Evolutionary conservation across 768 basidiomycete species (phyloP).

Genomic region (Termitomyces sp.): DNA sequence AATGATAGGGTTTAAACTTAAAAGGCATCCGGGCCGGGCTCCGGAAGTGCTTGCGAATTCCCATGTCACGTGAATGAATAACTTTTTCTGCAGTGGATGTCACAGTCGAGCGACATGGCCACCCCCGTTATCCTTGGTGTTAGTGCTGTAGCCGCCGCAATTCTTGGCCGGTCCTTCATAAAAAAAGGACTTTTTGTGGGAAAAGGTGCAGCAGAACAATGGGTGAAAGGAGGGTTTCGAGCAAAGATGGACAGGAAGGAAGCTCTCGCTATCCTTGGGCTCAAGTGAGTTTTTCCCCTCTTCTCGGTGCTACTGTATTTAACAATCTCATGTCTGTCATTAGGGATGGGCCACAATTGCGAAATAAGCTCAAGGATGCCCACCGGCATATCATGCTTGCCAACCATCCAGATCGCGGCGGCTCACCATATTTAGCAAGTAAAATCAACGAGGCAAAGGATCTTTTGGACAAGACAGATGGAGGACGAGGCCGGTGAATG

Average conservation of each 20-base stretch:
- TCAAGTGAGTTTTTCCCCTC: constrained; percentile 65
- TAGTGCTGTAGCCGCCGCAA: constrained; percentile 71
- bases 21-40: no score
- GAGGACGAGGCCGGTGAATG: constrained; percentile 33
- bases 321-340: background rate
- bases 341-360: constrained; percentile 81
- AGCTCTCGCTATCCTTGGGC: constrained; percentile 85
- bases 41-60: no score
- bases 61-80: constrained; percentile 6
- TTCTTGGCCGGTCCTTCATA: constrained; percentile 70
- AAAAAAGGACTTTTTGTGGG: constrained; percentile 59
- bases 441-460: constrained; percentile 99
- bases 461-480: constrained; percentile 77
- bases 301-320: constrained; percentile 2
- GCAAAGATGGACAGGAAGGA: constrained; percentile 95
- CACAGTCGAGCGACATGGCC: constrained; percentile 61
- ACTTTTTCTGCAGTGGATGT: constrained; percentile 1
- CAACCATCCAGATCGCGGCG: constrained; percentile 98
- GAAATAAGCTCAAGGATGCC: constrained; percentile 85
- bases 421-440: constrained; percentile 96
- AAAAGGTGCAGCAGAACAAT: constrained; percentile 70
- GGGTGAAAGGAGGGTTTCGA: constrained; percentile 92
- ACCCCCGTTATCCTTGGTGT: constrained; percentile 76
- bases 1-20: no score
- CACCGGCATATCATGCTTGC: constrained; percentile 97